Percentiles rank a stretch among this genome's conserved stretches.
Evolutionary conservation across 2,329 filamentous ascomycete genomes (phyloP).

Genomic region (Rutstroemia sp.): DNA sequence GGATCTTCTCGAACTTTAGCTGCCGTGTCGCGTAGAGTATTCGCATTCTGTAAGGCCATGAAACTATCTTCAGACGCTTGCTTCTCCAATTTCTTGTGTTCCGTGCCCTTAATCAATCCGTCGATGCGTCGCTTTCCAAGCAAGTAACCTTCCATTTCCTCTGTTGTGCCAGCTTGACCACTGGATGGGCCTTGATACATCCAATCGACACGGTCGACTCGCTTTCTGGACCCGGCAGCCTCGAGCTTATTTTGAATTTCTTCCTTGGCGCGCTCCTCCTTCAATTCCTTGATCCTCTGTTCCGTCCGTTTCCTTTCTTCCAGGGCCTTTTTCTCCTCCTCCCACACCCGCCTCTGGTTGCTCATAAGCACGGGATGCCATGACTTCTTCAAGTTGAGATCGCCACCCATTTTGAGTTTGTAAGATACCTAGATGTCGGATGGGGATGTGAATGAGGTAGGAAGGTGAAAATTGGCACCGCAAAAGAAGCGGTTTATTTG

Average conservation of each 20-base stretch:
- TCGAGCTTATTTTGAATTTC: constrained; percentile 88
- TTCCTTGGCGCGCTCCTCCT: constrained; percentile 87
- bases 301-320: constrained; percentile 93
- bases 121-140: constrained; percentile 91
- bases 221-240: constrained; percentile 74
- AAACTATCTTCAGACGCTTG: constrained; percentile 52
- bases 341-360: constrained; percentile 87
- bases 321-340: constrained; percentile 85
- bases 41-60: constrained; percentile 60
- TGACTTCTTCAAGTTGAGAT: constrained; percentile 91
- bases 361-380: constrained; percentile 88
- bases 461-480: background rate
- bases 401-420: constrained; percentile 70
- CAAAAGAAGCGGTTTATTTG: too few species aligned
- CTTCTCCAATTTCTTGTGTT: constrained; percentile 76
- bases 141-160: constrained; percentile 90
- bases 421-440: background rate
- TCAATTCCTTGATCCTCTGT: constrained; percentile 84
- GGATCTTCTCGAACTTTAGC: constrained; percentile 87
- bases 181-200: constrained; percentile 88
- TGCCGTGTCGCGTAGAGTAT: constrained; percentile 71
- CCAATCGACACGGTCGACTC: constrained; percentile 85
- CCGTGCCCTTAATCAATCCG: constrained; percentile 72
- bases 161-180: constrained; percentile 66
- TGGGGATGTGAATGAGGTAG: background rate